Percentiles rank a stretch among this genome's conserved stretches.
These are phyloP conservation scores for Diaporthe sp. DNA, from an alignment of 2,329 filamentous ascomycete species.

Conservation along the genomic window DNA sequence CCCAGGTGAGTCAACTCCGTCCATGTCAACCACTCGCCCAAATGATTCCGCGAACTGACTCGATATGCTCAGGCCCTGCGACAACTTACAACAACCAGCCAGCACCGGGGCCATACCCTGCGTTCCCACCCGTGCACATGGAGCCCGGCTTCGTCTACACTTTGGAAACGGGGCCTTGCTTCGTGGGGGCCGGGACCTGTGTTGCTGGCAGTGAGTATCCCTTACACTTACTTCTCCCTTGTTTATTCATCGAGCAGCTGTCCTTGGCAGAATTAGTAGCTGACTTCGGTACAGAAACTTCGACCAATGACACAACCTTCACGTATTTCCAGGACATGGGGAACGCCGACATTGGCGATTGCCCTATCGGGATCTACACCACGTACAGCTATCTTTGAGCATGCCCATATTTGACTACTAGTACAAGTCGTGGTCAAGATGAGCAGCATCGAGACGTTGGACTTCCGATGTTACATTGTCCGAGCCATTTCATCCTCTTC, in stretches of 20 bases:
- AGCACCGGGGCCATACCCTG: conserved; percentile 44
- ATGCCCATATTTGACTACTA: not conserved
- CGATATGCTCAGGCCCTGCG: conserved; percentile 21
- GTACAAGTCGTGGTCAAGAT: too few species aligned
- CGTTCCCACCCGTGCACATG: conserved; percentile 50
- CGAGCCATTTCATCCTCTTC: too few species aligned
- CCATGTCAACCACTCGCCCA: too few species aligned
- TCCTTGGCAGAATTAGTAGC: not conserved
- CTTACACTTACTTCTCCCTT: too few species aligned
- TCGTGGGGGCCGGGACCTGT: conserved; percentile 47
- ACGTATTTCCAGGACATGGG: conserved; percentile 47
- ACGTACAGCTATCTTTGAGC: conserved; percentile 33
- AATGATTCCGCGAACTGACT: not conserved
- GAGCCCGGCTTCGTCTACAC: conserved; percentile 51
- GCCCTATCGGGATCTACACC: conserved; percentile 30
- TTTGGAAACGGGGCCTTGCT: conserved; percentile 51
- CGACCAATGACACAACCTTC: conserved; percentile 50
- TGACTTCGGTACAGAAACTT: conserved; percentile 41
- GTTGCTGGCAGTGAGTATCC: conserved; percentile 46
- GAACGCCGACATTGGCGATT: conserved; percentile 3
- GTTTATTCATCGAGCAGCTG: too few species aligned
- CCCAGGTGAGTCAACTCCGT: conserved; percentile 39
- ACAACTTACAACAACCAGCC: conserved; percentile 51
- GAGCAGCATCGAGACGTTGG: not conserved
- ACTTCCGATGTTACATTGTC: not conserved